phyloP scores from a whole-genome alignment of 192 early-diverging fungal genomes.

The Coemansia sp. region DNA sequence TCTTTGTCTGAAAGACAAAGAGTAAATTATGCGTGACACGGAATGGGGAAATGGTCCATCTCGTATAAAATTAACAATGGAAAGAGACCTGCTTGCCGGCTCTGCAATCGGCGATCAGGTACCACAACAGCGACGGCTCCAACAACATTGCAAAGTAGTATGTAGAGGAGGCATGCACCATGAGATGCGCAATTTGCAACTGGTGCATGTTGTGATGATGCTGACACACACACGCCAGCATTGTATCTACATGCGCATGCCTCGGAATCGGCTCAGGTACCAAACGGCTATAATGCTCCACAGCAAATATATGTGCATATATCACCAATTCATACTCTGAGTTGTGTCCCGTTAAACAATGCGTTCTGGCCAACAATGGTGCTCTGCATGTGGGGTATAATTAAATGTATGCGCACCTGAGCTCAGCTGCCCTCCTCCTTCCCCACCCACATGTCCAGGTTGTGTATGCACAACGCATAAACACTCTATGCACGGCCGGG shows the following conservation, averaged over 20 bases:
- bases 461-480: background rate
- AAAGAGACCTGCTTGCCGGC: background rate
- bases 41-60: background rate
- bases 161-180: background rate
- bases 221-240: background rate
- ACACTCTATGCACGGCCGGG: background rate
- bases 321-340: background rate
- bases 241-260: background rate
- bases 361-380: background rate
- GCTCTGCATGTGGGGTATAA: constrained; percentile 3
- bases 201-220: background rate
- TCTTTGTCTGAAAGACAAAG: background rate
- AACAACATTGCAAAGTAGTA: background rate
- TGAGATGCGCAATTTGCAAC: background rate
- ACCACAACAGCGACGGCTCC: background rate
- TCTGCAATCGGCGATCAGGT: background rate
- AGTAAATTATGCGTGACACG: background rate
- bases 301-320: background rate
- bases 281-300: background rate
- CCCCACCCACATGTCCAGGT: background rate
- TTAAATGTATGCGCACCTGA: background rate
- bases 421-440: background rate
- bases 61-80: background rate
- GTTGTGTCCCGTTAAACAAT: background rate
- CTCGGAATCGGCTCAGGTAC: background rate